phyloP scores from a whole-genome alignment of 768 basidiomycete genomes.

The Boletus huronensis region DNA sequence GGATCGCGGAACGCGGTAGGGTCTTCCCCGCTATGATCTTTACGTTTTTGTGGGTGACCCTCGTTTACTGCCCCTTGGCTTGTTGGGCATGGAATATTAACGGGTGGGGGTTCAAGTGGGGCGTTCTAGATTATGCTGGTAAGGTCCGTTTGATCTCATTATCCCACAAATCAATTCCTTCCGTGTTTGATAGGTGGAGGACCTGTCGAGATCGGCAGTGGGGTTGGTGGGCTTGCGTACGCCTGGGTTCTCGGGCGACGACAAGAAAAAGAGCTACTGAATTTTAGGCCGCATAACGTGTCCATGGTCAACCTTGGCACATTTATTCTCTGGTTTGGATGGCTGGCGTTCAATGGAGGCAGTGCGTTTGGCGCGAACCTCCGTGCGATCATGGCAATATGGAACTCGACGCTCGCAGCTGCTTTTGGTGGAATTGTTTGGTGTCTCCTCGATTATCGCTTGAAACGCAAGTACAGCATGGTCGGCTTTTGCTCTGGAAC shows the following conservation, averaged over 20 bases:
- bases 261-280: constrained; percentile 63
- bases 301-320: constrained; percentile 81
- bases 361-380: constrained; percentile 86
- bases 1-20: constrained; percentile 83
- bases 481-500: constrained; percentile 90
- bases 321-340: constrained; percentile 84
- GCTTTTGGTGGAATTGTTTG: constrained; percentile 81
- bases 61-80: constrained; percentile 86
- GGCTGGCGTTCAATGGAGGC: constrained; percentile 89
- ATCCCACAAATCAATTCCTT: background rate
- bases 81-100: constrained; percentile 79
- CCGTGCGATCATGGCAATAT: constrained; percentile 77
- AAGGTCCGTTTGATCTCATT: constrained; percentile 14
- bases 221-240: constrained; percentile 81
- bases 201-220: constrained; percentile 85
- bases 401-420: constrained; percentile 87
- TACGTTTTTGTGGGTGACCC: constrained; percentile 78
- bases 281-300: constrained; percentile 88
- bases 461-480: constrained; percentile 82
- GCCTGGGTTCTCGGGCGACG: constrained; percentile 85
- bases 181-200: constrained; percentile 56
- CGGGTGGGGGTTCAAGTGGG: constrained; percentile 85
- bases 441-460: constrained; percentile 75
- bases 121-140: constrained; percentile 87
- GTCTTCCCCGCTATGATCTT: constrained; percentile 80